These are phyloP conservation scores for Leucogyrophana mollusca DNA, from an alignment of 768 basidiomycete genomes.

Conservation along the genomic window DNA sequence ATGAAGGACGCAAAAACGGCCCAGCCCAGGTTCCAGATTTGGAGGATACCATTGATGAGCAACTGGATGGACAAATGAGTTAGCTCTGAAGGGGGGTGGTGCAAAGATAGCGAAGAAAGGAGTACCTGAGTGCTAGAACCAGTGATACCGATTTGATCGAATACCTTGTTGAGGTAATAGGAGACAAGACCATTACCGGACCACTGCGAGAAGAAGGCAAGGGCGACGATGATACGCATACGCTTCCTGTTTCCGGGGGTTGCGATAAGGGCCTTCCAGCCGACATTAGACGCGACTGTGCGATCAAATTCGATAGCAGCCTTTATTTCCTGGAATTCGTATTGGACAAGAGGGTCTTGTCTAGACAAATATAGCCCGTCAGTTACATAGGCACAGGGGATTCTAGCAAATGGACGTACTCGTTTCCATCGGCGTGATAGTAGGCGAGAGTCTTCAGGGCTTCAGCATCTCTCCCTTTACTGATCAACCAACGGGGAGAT, in stretches of 20 bases:
- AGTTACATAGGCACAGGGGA: no score
- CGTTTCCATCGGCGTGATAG: constrained; percentile 80
- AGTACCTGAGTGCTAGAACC: constrained; percentile 46
- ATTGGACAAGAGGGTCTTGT: constrained; percentile 64
- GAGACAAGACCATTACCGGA: constrained; percentile 84
- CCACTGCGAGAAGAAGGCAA: constrained; percentile 87
- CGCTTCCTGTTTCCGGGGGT: constrained; percentile 75
- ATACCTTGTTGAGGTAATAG: constrained; percentile 77
- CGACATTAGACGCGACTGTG: constrained; percentile 54
- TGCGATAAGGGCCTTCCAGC: constrained; percentile 66
- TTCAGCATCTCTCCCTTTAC: constrained; percentile 67
- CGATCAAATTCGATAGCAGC: constrained; percentile 71
- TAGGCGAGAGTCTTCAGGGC: constrained; percentile 73
- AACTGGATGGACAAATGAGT: constrained; percentile 44
- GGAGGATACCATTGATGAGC: constrained; percentile 83
- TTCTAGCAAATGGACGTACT: constrained; percentile 29
- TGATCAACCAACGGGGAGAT: constrained; percentile 81
- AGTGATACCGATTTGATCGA: constrained; percentile 66
- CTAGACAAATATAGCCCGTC: constrained; percentile 27
- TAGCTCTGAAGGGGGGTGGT: background rate
- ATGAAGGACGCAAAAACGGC: constrained; percentile 55
- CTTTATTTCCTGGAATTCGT: constrained; percentile 82
- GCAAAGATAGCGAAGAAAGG: constrained; percentile 18
- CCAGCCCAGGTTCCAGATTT: constrained; percentile 77
- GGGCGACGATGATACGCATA: constrained; percentile 70